phyloP scores from a whole-genome alignment of 2,329 filamentous ascomycete genomes.

The Geosmithia flava region DNA sequence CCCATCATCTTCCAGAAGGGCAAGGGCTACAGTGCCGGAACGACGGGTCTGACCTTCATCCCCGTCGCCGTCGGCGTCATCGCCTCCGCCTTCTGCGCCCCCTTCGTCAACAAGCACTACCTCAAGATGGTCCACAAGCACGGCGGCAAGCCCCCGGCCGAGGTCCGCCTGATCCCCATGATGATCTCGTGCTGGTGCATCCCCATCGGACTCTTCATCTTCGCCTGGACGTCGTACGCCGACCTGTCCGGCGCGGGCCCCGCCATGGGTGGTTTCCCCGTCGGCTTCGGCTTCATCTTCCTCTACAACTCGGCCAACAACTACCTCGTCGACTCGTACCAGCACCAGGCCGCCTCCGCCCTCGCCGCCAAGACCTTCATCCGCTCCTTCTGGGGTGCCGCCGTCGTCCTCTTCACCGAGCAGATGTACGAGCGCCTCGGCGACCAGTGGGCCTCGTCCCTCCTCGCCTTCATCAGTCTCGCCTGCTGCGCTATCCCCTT shows the following conservation, averaged over 20 bases:
- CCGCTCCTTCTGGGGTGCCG: conserved; percentile 69
- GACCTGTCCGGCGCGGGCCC: conserved; percentile 59
- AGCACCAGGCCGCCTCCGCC: conserved; percentile 66
- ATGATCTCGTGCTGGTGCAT: conserved; percentile 66
- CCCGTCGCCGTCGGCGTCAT: conserved; percentile 68
- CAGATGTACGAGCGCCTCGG: conserved; percentile 68
- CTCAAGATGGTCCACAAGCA: conserved; percentile 47
- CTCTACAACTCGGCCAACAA: conserved; percentile 71
- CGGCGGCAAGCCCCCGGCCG: conserved; percentile 63
- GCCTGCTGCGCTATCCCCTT: conserved; percentile 76
- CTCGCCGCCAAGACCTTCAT: conserved; percentile 74
- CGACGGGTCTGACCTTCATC: conserved; percentile 78
- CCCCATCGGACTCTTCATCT: conserved; percentile 44
- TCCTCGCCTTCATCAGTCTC: conserved; percentile 63
- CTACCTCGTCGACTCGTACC: conserved; percentile 54
- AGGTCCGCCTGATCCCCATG: conserved; percentile 72
- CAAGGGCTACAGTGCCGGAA: conserved; percentile 64
- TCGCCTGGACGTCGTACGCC: conserved; percentile 52
- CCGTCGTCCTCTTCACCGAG: conserved; percentile 63
- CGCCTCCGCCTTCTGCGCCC: conserved; percentile 51
- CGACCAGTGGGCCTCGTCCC: conserved; percentile 62
- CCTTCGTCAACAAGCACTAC: conserved; percentile 74
- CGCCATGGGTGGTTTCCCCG: conserved; percentile 54
- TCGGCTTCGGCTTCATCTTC: conserved; percentile 76
- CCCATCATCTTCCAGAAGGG: conserved; percentile 64